Percentiles rank a stretch among this genome's conserved stretches.
Evolutionary conservation across 2,329 filamentous ascomycete genomes (phyloP).

Genomic region (Penicillium thymicola): DNA sequence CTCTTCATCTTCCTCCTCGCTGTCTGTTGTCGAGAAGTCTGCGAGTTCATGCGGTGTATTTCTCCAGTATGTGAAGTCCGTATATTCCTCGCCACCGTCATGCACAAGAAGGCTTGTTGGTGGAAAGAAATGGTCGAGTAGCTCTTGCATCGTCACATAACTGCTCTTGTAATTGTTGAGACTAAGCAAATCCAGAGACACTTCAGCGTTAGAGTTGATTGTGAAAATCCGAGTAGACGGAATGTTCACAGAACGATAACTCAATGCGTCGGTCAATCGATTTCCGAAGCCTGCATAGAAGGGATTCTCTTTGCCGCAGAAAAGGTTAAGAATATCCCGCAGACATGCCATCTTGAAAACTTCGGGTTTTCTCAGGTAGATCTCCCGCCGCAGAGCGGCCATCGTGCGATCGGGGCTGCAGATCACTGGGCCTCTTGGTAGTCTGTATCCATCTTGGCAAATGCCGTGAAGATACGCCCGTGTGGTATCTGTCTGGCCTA

Average conservation of each 20-base stretch:
- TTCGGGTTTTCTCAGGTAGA: conserved; percentile 93
- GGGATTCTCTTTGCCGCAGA: conserved; percentile 70
- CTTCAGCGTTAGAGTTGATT: conserved; percentile 96
- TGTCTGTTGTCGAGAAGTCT: conserved; percentile 83
- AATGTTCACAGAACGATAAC: conserved; percentile 93
- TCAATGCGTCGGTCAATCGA: conserved; percentile 90
- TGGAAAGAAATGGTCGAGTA: conserved; percentile 97
- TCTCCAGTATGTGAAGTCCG: conserved; percentile 96
- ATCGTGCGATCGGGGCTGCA: conserved; percentile 93
- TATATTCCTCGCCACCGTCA: conserved; percentile 89
- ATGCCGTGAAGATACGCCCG: conserved; percentile 87
- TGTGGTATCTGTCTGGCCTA: conserved; percentile 89
- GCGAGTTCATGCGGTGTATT: conserved; percentile 78
- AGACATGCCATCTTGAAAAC: conserved; percentile 99
- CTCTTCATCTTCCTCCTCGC: conserved; percentile 51
- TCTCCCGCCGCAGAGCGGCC: conserved; percentile 83
- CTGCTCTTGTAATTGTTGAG: conserved; percentile 95
- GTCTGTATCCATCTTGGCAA: conserved; percentile 76
- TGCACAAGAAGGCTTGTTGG: conserved; percentile 82
- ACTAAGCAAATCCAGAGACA: conserved; percentile 82
- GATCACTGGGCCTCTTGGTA: conserved; percentile 90
- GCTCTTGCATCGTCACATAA: conserved; percentile 94
- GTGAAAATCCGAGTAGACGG: conserved; percentile 94
- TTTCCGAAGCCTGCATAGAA: conserved; percentile 99
- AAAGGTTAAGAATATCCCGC: conserved; percentile 87